These are phyloP conservation scores for Blastocystis sp. DNA, from an alignment of 352 stramenopile species.

Conservation along the genomic window DNA sequence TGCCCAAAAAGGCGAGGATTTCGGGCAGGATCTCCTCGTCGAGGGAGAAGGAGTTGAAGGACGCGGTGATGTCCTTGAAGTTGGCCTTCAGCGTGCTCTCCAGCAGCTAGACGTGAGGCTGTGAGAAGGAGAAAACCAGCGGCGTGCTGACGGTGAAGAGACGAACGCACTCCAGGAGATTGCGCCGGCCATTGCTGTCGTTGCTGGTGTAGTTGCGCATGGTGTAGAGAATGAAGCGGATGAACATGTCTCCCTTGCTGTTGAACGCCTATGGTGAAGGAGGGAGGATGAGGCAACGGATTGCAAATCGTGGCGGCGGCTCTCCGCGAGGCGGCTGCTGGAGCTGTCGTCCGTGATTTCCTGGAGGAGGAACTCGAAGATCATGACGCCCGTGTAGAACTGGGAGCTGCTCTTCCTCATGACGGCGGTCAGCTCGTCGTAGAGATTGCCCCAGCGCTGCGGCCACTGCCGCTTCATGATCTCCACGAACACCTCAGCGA, in stretches of 20 bases:
- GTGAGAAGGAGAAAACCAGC: not conserved
- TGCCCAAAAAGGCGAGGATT: slow-evolving; percentile 9
- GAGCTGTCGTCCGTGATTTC: slow-evolving; percentile 2
- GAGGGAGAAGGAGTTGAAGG: slow-evolving; percentile 1
- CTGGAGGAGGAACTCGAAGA: slow-evolving; percentile 47
- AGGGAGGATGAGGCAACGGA: not conserved
- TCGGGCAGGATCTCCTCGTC: slow-evolving; percentile 39
- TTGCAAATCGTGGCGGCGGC: slow-evolving; percentile 24
- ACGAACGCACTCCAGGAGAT: slow-evolving; percentile 10
- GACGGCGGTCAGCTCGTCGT: slow-evolving; percentile 29
- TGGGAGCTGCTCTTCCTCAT: slow-evolving; percentile 45
- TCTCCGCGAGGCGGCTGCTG: slow-evolving; percentile 12
- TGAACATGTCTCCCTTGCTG: slow-evolving; percentile 22
- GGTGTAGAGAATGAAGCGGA: slow-evolving; percentile 43
- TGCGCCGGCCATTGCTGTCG: not conserved
- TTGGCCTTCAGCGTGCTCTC: not conserved
- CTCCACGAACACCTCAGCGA: slow-evolving; percentile 56
- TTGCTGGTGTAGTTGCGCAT: slow-evolving; percentile 8
- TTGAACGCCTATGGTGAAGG: slow-evolving; percentile 45
- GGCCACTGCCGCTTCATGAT: slow-evolving; percentile 62
- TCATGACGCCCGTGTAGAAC: slow-evolving; percentile 46
- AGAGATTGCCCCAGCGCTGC: slow-evolving; percentile 23
- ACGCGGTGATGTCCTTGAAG: not conserved
- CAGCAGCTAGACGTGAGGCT: not conserved
- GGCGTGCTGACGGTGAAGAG: slow-evolving; percentile 27